These are phyloP conservation scores for Plantago elongata DNA, from an alignment of 257 asterid genomes.

Conservation along the genomic window DNA sequence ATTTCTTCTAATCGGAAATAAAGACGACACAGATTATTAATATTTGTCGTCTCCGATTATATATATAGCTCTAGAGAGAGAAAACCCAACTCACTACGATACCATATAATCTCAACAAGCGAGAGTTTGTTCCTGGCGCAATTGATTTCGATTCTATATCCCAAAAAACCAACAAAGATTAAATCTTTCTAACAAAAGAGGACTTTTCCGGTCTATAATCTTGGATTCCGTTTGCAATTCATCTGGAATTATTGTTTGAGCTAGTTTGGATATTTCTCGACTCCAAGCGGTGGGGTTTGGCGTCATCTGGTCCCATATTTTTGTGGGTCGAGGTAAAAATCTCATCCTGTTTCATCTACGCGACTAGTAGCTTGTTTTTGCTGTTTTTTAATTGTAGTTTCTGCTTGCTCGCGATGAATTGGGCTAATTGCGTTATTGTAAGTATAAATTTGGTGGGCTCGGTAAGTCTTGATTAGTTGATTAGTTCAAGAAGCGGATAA, in stretches of 20 bases:
- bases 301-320: constrained; percentile 15
- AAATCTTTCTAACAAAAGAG: no score
- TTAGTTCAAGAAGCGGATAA: no score
- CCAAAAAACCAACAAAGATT: not conserved
- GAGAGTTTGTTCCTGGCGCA: constrained; percentile 12
- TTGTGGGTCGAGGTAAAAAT: constrained; percentile 20
- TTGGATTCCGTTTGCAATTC: no score
- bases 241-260: not conserved
- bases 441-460: no score
- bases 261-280: constrained; percentile 10
- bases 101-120: no score
- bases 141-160: constrained; percentile 12
- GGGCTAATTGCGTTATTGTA: not conserved
- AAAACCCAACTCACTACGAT: no score
- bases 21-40: no score
- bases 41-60: no score
- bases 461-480: no score
- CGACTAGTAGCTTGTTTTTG: not conserved
- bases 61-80: no score
- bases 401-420: not conserved
- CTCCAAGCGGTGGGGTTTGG: constrained; percentile 24
- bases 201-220: no score
- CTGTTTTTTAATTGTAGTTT: constrained; percentile 13
- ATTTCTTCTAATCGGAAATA: constrained; percentile 6
- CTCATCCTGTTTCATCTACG: not conserved